Evolutionary conservation across 2,329 filamentous ascomycete species (phyloP), one percentile per base, ranked within the genome.

Genomic region (Didymella pinodella): DNA sequence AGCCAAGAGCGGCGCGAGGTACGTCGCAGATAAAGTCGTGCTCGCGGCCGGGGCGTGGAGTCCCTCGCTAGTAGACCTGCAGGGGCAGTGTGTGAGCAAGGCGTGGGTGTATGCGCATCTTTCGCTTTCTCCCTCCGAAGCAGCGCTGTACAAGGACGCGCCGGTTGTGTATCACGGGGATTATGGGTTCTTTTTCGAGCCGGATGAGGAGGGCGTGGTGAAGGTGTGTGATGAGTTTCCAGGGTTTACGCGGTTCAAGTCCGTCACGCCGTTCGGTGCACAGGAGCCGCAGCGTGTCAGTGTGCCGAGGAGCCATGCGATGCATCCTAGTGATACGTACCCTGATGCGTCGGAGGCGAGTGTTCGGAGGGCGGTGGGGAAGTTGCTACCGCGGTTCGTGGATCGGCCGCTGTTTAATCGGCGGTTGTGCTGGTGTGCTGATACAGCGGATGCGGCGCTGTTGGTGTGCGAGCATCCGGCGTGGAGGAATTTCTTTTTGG

Each of bases 401-500:
- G 64, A 71, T n/a, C 79, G 77, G 59, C 61, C 71, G 8, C 69
- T 80, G 1, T 80, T 81, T 49, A 79, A 80, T 50, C 80, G 78
- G 65, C 74, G 80, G 6, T 61, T 84, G 6, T 84, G 81, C 74
- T 88, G 86, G 85, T 87, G 89, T 69, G 84, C 84, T 45, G 83
- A 86, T 53, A 87, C 85, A 2, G 84, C 85, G 1, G 85, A 84
- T 48, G 85, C 88, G 68, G 85, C 88, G 65, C 85, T 87, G 62
- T 77, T 89, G 59, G 84, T 90, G 61, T 82, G 83, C 12, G 74
- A 73, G 48, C 80, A 84, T 69, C 82, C 85, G 6, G 71, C 78
- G 11, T 81, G 80, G 77, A 81, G 78, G 63, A 81, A 82, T 54
- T 77, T 82, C 48, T 72, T 81, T 20, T 61, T 82, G n/a, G 79